Evolutionary conservation across 2,329 filamentous ascomycete genomes (phyloP), one percentile per base, ranked within the genome.

Genomic region (Pestalotiopsis sp.): DNA sequence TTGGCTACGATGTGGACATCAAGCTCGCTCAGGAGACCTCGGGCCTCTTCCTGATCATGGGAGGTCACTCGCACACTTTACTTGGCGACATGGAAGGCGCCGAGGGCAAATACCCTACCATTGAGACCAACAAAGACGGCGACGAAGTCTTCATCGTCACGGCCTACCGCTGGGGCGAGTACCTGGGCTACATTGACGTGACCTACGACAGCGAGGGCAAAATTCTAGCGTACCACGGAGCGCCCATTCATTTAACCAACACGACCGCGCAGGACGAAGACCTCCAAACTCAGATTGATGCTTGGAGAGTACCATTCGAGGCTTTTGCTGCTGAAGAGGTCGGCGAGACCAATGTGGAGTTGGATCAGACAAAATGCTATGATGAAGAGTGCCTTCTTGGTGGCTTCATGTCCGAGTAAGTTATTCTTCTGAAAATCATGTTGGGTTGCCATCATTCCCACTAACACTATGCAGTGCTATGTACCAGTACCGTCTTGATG

Each of bases 61-160:
- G 77, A 36, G 77, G 76, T 9, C 77, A 78, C 70, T 78, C 75
- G 13, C 76, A 78, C 73, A 86, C 84, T 0, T 86, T 87, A 0
- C 83, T 92, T 1, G 90, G 89, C 65, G 82, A 87, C 73, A 87
- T 90, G 81, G 77, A 83, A n/a, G 83, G 82, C 27, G 86, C 89
- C 14, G 81, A 84, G 73, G 90, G 89, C 41, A 82, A 85, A 9
- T 92, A 92, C 74, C 90, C 90, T 1, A 92, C 90, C 14, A 88
- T 92, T 65, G 84, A 85, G 66, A 79, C 85, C 36, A 90, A 92
- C 76, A 78, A 83, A 70, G 85, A 88, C 64, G 89, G 88, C 59
- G 87, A 91, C 41, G 90, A 92, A 73, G 90, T 92, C 64, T 92
- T 91, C 75, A 85, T 91, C 73, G 90, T 92, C 20, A 91, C 89